These are phyloP conservation scores for Cetradonia linearis DNA, from an alignment of 495 filamentous ascomycete species.

Conservation along the genomic window DNA sequence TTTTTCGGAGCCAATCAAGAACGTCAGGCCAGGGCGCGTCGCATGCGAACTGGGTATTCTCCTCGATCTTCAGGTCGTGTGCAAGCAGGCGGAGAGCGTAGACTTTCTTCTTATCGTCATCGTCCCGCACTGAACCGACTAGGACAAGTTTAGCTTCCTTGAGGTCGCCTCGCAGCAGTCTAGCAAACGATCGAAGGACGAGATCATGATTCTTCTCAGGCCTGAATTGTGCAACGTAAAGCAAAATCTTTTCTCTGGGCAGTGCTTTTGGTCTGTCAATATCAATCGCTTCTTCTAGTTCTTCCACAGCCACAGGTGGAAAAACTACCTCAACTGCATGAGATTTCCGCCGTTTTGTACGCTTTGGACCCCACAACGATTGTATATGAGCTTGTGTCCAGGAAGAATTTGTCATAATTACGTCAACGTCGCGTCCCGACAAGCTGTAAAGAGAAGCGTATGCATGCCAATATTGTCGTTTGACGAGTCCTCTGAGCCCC, in stretches of 20 bases:
- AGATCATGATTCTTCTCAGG: slow-evolving; percentile 93
- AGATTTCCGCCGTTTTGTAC: slow-evolving; percentile 31
- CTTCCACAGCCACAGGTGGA: slow-evolving; percentile 80
- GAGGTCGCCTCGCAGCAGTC: slow-evolving; percentile 41
- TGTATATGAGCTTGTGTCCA: slow-evolving; percentile 87
- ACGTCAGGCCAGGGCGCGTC: slow-evolving; percentile 84
- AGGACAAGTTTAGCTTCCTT: slow-evolving; percentile 59
- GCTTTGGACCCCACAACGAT: slow-evolving; percentile 60
- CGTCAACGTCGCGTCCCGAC: slow-evolving; percentile 72
- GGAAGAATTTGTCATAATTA: slow-evolving; percentile 92
- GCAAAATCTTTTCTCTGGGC: slow-evolving; percentile 53
- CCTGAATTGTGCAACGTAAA: slow-evolving; percentile 95
- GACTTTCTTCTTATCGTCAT: slow-evolving; percentile 71
- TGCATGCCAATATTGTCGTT: slow-evolving; percentile 72
- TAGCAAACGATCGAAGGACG: slow-evolving; percentile 71
- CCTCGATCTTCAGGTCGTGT: slow-evolving; percentile 76
- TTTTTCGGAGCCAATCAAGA: slow-evolving; percentile 58
- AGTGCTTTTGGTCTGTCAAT: slow-evolving; percentile 56
- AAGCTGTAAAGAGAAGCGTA: slow-evolving; percentile 74
- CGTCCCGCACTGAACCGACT: slow-evolving; percentile 77
- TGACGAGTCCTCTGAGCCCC: slow-evolving; percentile 54
- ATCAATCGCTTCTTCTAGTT: slow-evolving; percentile 61
- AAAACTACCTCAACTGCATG: slow-evolving; percentile 57
- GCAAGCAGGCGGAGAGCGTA: slow-evolving; percentile 83
- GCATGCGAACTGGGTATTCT: slow-evolving; percentile 73